phyloP scores from a whole-genome alignment of 2,329 filamentous ascomycete genomes.

The Neonectria sp. region DNA sequence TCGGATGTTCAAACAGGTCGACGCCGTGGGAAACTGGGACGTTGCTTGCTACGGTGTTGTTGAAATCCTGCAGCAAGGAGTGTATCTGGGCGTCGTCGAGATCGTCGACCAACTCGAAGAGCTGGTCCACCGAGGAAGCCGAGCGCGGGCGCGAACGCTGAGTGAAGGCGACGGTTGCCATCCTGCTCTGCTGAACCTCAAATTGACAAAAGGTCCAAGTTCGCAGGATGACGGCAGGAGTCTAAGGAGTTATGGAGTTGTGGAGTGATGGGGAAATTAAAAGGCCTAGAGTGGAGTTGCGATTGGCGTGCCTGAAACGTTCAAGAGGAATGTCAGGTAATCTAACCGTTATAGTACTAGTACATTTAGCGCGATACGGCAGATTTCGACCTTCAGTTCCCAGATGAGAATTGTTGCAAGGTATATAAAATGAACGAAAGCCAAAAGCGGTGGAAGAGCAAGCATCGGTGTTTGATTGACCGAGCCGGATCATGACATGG shows the following conservation, averaged over 20 bases:
- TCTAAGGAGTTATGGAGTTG: constrained; percentile 7
- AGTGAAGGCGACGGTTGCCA: constrained; percentile 1
- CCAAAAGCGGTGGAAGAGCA: too few species aligned
- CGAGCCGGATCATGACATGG: too few species aligned
- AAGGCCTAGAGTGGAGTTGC: constrained; percentile 17
- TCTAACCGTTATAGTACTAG: too few species aligned
- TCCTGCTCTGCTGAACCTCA: not conserved
- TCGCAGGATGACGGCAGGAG: constrained; percentile 1
- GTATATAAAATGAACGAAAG: too few species aligned
- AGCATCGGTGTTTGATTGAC: too few species aligned
- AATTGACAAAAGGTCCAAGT: constrained; percentile 4
- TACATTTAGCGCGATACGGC: not conserved
- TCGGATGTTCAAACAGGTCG: constrained; percentile 38
- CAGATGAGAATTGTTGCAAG: too few species aligned
- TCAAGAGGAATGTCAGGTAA: not conserved
- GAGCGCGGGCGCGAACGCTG: constrained; percentile 13
- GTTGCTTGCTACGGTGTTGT: constrained; percentile 42
- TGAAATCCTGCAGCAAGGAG: constrained; percentile 39
- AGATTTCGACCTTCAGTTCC: not conserved
- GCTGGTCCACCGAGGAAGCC: constrained; percentile 40
- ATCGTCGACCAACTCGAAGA: constrained; percentile 41
- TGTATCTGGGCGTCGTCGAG: constrained; percentile 42
- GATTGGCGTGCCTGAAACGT: constrained; percentile 23
- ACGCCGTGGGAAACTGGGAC: constrained; percentile 41
- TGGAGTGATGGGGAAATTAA: constrained; percentile 17